Percentiles rank a stretch among this genome's conserved stretches.
These are phyloP conservation scores for Lomentospora prolificans DNA, from an alignment of 2,329 filamentous ascomycete genomes.

Conservation along the genomic window DNA sequence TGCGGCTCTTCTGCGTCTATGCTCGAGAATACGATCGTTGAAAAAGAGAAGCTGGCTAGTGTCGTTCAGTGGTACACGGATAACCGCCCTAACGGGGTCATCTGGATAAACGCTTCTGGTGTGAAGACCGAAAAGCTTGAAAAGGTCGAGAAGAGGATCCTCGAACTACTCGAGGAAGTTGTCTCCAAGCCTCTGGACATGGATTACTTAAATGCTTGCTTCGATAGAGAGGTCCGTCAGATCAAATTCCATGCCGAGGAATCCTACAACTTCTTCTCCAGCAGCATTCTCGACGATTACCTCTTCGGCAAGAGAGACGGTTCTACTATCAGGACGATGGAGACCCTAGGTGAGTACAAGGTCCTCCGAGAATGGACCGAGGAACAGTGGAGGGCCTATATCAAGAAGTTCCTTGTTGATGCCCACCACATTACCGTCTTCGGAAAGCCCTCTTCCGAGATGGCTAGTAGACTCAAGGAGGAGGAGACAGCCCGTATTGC, in stretches of 20 bases:
- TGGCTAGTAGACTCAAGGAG: conserved; percentile 71
- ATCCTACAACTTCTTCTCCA: conserved; percentile 70
- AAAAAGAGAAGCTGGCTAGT: conserved; percentile 85
- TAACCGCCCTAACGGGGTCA: conserved; percentile 67
- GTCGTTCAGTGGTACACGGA: conserved; percentile 74
- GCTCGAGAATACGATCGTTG: conserved; percentile 83
- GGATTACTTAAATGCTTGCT: conserved; percentile 80
- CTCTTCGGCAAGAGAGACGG: conserved; percentile 83
- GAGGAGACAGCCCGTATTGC: conserved; percentile 73
- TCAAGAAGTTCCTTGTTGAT: conserved; percentile 76
- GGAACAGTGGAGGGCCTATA: conserved; percentile 69
- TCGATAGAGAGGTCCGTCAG: conserved; percentile 70
- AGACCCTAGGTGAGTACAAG: conserved; percentile 51
- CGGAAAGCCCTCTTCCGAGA: conserved; percentile 70
- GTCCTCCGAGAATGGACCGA: conserved; percentile 71
- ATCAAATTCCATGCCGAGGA: conserved; percentile 77
- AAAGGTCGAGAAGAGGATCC: conserved; percentile 75
- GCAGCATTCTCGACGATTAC: conserved; percentile 83
- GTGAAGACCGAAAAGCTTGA: conserved; percentile 80
- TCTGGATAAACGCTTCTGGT: conserved; percentile 77
- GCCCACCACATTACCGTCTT: conserved; percentile 81
- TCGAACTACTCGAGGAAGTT: conserved; percentile 73
- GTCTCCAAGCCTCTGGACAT: conserved; percentile 76
- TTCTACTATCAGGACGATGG: conserved; percentile 56
- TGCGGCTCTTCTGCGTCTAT: conserved; percentile 89